phyloP scores from a whole-genome alignment of 2,329 filamentous ascomycete genomes.

The Aspergillus sp. region DNA sequence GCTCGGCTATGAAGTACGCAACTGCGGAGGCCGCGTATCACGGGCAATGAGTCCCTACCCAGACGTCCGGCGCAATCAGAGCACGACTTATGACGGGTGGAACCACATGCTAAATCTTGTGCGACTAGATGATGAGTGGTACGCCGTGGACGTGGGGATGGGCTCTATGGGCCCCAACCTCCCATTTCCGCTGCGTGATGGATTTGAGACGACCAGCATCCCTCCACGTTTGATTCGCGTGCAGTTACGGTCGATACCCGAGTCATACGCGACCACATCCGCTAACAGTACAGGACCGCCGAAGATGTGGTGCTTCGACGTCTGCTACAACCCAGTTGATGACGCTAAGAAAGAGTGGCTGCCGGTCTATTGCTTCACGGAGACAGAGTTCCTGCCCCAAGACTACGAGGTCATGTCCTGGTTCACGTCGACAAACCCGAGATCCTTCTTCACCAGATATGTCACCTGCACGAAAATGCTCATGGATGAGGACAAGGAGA shows the following conservation, averaged over 20 bases:
- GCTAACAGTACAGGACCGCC: constrained; percentile 16
- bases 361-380: constrained; percentile 58
- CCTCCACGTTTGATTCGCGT: constrained; percentile 4
- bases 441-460: constrained; percentile 9
- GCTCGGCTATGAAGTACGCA: constrained; percentile 39
- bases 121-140: constrained; percentile 42
- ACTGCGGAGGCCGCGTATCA: constrained; percentile 6
- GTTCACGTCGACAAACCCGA: constrained; percentile 11
- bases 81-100: constrained; percentile 2
- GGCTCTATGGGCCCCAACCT: constrained; percentile 20
- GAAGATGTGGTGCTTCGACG: constrained; percentile 57
- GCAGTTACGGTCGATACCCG: constrained; percentile 8
- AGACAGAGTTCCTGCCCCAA: constrained; percentile 53
- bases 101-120: constrained; percentile 58
- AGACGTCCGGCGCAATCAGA: constrained; percentile 6
- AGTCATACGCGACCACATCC: constrained; percentile 5
- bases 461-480: constrained; percentile 11
- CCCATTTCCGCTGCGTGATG: constrained; percentile 15
- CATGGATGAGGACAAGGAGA: constrained; percentile 8
- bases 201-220: constrained; percentile 23
- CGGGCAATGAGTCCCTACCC: constrained; percentile 8
- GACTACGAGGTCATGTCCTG: constrained; percentile 53
- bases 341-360: constrained; percentile 42
- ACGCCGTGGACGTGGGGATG: constrained; percentile 24
- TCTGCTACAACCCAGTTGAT: constrained; percentile 40